Evolutionary conservation across 2,329 filamentous ascomycete genomes (phyloP).

Genomic region (Penicillium capsulatum): DNA sequence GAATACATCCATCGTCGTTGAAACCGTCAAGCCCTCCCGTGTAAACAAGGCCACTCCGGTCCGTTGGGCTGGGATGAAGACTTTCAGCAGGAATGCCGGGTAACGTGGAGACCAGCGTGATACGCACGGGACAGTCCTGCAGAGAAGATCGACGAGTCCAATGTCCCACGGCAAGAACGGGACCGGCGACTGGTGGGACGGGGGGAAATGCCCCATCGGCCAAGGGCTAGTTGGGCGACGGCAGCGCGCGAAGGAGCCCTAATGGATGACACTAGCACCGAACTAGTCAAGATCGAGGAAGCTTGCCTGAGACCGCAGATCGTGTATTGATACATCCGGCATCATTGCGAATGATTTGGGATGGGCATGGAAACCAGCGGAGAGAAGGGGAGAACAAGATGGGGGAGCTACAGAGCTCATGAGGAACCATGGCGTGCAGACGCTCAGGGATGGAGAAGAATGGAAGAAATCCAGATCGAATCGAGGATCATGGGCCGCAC

Average conservation of each 20-base stretch:
- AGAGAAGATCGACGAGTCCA: slow-evolving; percentile 9
- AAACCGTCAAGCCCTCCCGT: no score
- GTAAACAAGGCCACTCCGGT: slow-evolving; percentile 17
- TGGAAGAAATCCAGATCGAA: no score
- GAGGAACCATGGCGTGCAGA: no score
- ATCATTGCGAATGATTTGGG: no score
- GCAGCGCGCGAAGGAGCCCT: slow-evolving; percentile 12
- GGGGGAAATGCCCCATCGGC: background rate
- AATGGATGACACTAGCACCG: slow-evolving; percentile 6
- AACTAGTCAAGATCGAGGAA: slow-evolving; percentile 10
- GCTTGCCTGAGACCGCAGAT: slow-evolving; percentile 16
- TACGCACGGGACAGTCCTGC: slow-evolving; percentile 3
- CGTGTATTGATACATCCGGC: slow-evolving; percentile 11
- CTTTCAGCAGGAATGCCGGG: slow-evolving; percentile 4
- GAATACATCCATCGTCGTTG: no score
- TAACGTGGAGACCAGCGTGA: slow-evolving; percentile 11
- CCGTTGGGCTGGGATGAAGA: slow-evolving; percentile 23
- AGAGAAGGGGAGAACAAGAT: no score
- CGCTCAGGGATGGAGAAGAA: no score
- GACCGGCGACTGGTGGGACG: no score
- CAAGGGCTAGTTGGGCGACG: slow-evolving; percentile 1
- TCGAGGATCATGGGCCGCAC: no score
- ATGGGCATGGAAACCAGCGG: no score
- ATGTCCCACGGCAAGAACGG: slow-evolving; percentile 8
- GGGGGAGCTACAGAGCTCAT: no score